Evolutionary conservation across 768 basidiomycete genomes (phyloP), one percentile per base, ranked within the genome.

Genomic region (Artomyces pyxidatus): DNA sequence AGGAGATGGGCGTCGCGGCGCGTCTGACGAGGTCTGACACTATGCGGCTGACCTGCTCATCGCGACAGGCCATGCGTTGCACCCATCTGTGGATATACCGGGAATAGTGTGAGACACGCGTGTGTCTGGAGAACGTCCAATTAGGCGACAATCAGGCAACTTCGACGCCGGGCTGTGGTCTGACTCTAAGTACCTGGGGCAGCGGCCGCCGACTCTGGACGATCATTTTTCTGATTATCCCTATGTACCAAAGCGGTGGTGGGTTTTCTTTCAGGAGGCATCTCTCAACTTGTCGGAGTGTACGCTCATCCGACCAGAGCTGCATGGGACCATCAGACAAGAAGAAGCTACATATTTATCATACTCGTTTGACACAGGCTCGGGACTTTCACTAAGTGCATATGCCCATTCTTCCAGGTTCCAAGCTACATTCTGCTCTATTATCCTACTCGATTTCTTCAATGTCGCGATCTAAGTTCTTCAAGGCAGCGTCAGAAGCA

Each of bases 401-500:
- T n/a, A n/a, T n/a, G n/a, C n/a, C n/a, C n/a, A n/a, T n/a, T n/a
- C n/a, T n/a, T n/a, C n/a, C n/a, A n/a, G n/a, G n/a, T n/a, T n/a
- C n/a, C n/a, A n/a, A n/a, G n/a, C n/a, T n/a, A n/a, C n/a, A n/a
- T n/a, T n/a, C n/a, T n/a, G n/a, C n/a, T n/a, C n/a, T n/a, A n/a
- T n/a, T n/a, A n/a, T n/a, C n/a, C n/a, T n/a, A n/a, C n/a, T n/a
- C n/a, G n/a, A n/a, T n/a, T n/a, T n/a, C n/a, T n/a, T n/a, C n/a
- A n/a, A n/a, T n/a, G n/a, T n/a, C n/a, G n/a, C n/a, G n/a, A n/a
- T n/a, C n/a, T n/a, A n/a, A n/a, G n/a, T n/a, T n/a, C n/a, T n/a
- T n/a, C 67, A 86, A 57, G 81, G 81, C 55, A 82, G 66, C 50
- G 68, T 72, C 47, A 85, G 68, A 9, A 85, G 80, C 8, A 80